Percentiles rank a stretch among this genome's conserved stretches.
phyloP scores from a whole-genome alignment of 306 rosid genomes.

The Inga oerstediana region DNA sequence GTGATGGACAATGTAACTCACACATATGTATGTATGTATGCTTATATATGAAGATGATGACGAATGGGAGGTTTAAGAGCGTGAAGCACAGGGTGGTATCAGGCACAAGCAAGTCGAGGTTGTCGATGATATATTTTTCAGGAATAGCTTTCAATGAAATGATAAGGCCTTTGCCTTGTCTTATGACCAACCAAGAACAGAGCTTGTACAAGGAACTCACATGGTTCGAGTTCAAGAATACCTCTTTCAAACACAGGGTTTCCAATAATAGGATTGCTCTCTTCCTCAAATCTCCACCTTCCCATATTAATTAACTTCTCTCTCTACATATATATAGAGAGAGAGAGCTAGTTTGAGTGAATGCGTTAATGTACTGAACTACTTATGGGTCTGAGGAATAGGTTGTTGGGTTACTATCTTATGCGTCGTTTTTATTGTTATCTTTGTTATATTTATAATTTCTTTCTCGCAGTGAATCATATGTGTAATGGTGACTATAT shows the following conservation, averaged over 20 bases:
- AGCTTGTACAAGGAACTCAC: slow-evolving; percentile 77
- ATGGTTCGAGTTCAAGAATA: slow-evolving; percentile 78
- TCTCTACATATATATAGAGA: background rate
- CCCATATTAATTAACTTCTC: background rate
- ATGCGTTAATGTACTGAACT: background rate
- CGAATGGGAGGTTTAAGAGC: slow-evolving; percentile 72
- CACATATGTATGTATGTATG: too few relatives aligned
- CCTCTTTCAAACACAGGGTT: slow-evolving; percentile 57
- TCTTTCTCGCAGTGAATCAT: background rate
- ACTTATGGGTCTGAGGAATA: background rate
- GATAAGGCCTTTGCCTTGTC: slow-evolving; percentile 62
- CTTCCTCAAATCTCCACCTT: slow-evolving; percentile 46
- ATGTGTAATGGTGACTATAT: background rate
- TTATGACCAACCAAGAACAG: slow-evolving; percentile 50
- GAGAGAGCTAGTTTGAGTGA: background rate
- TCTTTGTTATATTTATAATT: too few relatives aligned
- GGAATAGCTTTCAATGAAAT: slow-evolving; percentile 70
- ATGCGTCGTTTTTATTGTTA: background rate
- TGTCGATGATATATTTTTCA: slow-evolving; percentile 86
- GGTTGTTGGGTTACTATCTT: background rate
- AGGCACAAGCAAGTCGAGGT: slow-evolving; percentile 53
- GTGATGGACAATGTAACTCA: too few relatives aligned
- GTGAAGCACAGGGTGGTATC: too few relatives aligned
- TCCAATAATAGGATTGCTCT: slow-evolving; percentile 64
- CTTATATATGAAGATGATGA: slow-evolving; percentile 54